Conservation (phyloP, 208 protist genomes). For the Vickermania ingenoplastis region DNA sequence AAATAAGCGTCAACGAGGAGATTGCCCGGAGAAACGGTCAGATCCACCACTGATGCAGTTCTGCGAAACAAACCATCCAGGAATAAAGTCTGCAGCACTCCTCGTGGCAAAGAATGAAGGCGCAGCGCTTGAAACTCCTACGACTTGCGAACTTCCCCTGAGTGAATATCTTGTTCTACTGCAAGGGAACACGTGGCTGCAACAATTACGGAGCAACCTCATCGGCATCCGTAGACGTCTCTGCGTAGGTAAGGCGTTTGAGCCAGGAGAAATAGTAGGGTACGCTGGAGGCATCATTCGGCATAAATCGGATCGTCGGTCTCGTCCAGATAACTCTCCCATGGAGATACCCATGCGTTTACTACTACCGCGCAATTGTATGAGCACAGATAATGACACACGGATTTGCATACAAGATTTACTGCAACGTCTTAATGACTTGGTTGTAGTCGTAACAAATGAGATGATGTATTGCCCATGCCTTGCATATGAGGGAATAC, state of each 20-base stretch:
- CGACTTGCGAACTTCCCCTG: too few relatives aligned
- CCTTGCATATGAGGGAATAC: slow-evolving; percentile 12
- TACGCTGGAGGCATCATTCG: slow-evolving; percentile 64
- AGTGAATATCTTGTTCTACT: too few relatives aligned
- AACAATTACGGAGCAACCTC: slow-evolving; percentile 20
- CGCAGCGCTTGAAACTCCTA: too few relatives aligned
- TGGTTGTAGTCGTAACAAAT: slow-evolving; percentile 75
- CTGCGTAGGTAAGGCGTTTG: slow-evolving; percentile 64
- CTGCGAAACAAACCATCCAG: too few relatives aligned
- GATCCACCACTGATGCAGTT: too few relatives aligned
- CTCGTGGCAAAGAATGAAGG: too few relatives aligned
- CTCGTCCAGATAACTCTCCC: slow-evolving; percentile 45
- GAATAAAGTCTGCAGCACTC: too few relatives aligned
- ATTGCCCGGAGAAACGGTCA: too few relatives aligned
- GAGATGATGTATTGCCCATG: slow-evolving; percentile 87
- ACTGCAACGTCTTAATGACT: slow-evolving; percentile 20
- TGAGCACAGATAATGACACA: background rate
- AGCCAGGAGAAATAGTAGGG: slow-evolving; percentile 56
- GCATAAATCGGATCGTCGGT: slow-evolving; percentile 19
- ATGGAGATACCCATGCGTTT: slow-evolving; percentile 57
- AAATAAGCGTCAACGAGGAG: too few relatives aligned
- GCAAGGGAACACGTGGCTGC: too few relatives aligned
- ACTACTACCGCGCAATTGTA: slow-evolving; percentile 27
- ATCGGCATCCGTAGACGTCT: slow-evolving; percentile 42
- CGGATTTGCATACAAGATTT: slow-evolving; percentile 16